phyloP scores from a whole-genome alignment of 2,329 filamentous ascomycete species.

The Biscogniauxia mediterranea region DNA sequence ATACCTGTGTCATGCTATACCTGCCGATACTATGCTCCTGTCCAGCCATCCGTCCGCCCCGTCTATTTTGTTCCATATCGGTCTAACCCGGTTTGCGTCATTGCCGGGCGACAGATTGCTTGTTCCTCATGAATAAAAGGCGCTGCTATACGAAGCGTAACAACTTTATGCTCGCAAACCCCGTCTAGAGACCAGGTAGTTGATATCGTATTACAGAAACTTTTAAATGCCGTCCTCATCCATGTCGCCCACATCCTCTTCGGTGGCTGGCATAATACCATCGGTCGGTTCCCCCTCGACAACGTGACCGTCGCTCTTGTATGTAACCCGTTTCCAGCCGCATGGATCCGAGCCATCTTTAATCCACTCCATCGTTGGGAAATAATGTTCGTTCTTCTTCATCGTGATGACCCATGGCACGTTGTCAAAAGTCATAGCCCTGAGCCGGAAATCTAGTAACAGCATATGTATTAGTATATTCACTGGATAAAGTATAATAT shows the following conservation, averaged over 20 bases:
- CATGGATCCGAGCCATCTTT: conserved; percentile 59
- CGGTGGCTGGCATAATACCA: conserved; percentile 43
- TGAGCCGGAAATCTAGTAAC: conserved; percentile 79
- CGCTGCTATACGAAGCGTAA: neutral
- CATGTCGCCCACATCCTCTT: conserved; percentile 39
- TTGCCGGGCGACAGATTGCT: too few relatives aligned
- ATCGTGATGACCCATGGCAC: conserved; percentile 99
- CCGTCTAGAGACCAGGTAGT: neutral
- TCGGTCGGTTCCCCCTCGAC: conserved; percentile 55
- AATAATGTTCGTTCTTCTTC: conserved; percentile 99
- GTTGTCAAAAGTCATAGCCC: conserved; percentile 97
- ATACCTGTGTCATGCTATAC: too few relatives aligned
- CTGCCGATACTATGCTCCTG: too few relatives aligned
- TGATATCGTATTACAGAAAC: neutral
- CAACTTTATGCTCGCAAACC: neutral
- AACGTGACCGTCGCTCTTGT: conserved; percentile 51
- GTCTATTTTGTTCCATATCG: too few relatives aligned
- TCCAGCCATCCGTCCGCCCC: too few relatives aligned
- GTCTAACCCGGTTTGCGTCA: too few relatives aligned
- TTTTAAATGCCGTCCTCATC: conserved; percentile 32
- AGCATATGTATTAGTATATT: conserved; percentile 18
- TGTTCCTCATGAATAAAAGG: too few relatives aligned
- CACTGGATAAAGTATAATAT: neutral
- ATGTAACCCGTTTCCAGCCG: conserved; percentile 63
- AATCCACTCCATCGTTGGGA: conserved; percentile 68